Evolutionary conservation across 2,329 filamentous ascomycete genomes (phyloP).

Genomic region (Nothomitra cinnamomea): DNA sequence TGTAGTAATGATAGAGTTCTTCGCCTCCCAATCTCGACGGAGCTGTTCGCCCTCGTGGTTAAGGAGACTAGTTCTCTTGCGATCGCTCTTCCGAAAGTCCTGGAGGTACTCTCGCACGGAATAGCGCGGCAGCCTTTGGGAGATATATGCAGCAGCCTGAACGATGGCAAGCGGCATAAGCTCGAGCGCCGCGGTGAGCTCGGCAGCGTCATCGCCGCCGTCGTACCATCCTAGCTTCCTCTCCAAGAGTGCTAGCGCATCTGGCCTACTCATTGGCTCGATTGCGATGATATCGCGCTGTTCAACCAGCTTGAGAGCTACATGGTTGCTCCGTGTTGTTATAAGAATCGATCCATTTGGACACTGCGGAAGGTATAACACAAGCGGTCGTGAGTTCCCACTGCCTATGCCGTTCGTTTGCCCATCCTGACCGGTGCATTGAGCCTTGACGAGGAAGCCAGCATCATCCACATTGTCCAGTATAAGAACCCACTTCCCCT

Average conservation of each 20-base stretch:
- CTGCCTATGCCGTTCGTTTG: background rate
- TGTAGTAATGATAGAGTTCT: constrained; percentile 11
- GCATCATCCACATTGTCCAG: constrained; percentile 29
- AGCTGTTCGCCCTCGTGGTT: constrained; percentile 9
- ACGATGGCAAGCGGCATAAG: constrained; percentile 12
- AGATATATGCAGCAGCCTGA: constrained; percentile 12
- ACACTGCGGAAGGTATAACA: constrained; percentile 19
- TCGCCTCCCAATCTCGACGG: constrained; percentile 9
- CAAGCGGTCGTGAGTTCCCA: constrained; percentile 7
- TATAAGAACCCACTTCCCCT: constrained; percentile 24
- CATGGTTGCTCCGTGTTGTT: constrained; percentile 13
- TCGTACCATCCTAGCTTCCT: background rate
- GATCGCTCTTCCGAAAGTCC: background rate
- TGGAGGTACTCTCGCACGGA: constrained; percentile 7
- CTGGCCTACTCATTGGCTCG: constrained; percentile 11
- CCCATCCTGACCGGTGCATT: no score
- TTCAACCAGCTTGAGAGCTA: constrained; percentile 7
- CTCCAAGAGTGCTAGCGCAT: constrained; percentile 9
- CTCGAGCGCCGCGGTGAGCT: constrained; percentile 7
- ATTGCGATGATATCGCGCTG: constrained; percentile 12
- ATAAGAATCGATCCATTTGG: constrained; percentile 18
- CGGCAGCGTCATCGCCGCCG: background rate
- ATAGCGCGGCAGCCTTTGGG: constrained; percentile 8
- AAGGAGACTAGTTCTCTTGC: constrained; percentile 7
- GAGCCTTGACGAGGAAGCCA: constrained; percentile 4